Evolutionary conservation across 768 basidiomycete genomes (phyloP).

Genomic region (Sarcomyxa edulis): DNA sequence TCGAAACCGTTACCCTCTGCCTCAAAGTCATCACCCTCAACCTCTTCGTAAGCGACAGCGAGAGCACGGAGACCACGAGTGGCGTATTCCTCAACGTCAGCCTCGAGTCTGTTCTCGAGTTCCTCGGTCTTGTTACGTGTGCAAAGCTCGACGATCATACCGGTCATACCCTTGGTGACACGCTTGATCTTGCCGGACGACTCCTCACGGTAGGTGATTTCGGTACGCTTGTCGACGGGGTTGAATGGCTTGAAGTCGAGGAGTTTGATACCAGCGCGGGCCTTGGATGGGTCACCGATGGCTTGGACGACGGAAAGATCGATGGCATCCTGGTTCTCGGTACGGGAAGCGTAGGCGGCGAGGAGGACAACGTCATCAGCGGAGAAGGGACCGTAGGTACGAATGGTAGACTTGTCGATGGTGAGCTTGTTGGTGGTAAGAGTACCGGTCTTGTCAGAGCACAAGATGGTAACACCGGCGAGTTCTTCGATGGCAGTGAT

Average conservation of each 20-base stretch:
- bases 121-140: conserved; percentile 95
- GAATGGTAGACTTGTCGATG: conserved; percentile 89
- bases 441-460: conserved; percentile 98
- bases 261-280: conserved; percentile 91
- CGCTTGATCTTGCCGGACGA: conserved; percentile 95
- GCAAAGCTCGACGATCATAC: conserved; percentile 97
- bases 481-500: conserved; percentile 99
- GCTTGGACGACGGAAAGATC: conserved; percentile 83
- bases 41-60: conserved; percentile 92
- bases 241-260: conserved; percentile 99
- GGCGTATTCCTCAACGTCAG: conserved; percentile 95
- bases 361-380: conserved; percentile 90
- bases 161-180: conserved; percentile 99
- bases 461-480: conserved; percentile 96
- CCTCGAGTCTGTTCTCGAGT: conserved; percentile 85
- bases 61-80: conserved; percentile 95
- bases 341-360: conserved; percentile 94
- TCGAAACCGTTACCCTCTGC: conserved; percentile 96
- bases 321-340: conserved; percentile 99
- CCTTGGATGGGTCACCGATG: conserved; percentile 63
- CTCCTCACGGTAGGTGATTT: conserved; percentile 96
- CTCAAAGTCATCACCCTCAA: conserved; percentile 78
- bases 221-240: conserved; percentile 98
- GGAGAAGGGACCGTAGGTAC: conserved; percentile 84
- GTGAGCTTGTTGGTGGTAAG: conserved; percentile 99